Evolutionary conservation across 495 filamentous ascomycete species (phyloP).

Genomic region (Ascobolus immersus): DNA sequence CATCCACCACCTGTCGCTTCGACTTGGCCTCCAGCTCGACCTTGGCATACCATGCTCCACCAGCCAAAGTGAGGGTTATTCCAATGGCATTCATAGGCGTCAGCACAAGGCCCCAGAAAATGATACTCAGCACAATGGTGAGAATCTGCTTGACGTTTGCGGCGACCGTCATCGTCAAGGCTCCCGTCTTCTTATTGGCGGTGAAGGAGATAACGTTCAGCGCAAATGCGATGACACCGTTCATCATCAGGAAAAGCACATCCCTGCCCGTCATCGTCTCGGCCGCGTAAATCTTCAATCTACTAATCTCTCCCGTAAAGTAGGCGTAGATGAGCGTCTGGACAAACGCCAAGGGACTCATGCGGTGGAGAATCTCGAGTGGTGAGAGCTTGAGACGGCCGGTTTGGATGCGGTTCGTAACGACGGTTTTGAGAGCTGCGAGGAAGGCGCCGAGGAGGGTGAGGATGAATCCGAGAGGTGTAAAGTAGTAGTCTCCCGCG

Average conservation of each 20-base stretch:
- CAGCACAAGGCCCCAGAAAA: constrained; percentile 26
- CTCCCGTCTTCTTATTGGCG: constrained; percentile 30
- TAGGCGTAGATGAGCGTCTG: constrained; percentile 26
- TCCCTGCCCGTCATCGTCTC: constrained; percentile 7
- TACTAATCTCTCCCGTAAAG: constrained; percentile 22
- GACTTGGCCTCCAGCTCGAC: constrained; percentile 12
- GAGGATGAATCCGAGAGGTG: constrained; percentile 24
- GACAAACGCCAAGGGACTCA: constrained; percentile 28
- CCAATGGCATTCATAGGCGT: constrained; percentile 22
- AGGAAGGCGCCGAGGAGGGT: constrained; percentile 29
- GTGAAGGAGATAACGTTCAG: constrained; percentile 30
- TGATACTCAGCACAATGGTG: constrained; percentile 28
- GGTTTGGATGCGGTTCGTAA: constrained; percentile 31
- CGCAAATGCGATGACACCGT: constrained; percentile 27
- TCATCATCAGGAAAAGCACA: constrained; percentile 18
- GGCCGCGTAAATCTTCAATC: constrained; percentile 8
- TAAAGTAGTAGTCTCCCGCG: constrained; percentile 33
- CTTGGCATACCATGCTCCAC: constrained; percentile 23
- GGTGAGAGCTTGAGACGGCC: constrained; percentile 25
- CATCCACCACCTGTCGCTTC: constrained; percentile 2
- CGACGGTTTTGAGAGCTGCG: constrained; percentile 30
- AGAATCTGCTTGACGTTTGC: constrained; percentile 34
- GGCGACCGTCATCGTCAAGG: constrained; percentile 31
- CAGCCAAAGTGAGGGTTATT: constrained; percentile 21
- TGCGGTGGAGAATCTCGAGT: constrained; percentile 28